phyloP scores from a whole-genome alignment of 306 rosid genomes.

The Gillenia trifoliata region DNA sequence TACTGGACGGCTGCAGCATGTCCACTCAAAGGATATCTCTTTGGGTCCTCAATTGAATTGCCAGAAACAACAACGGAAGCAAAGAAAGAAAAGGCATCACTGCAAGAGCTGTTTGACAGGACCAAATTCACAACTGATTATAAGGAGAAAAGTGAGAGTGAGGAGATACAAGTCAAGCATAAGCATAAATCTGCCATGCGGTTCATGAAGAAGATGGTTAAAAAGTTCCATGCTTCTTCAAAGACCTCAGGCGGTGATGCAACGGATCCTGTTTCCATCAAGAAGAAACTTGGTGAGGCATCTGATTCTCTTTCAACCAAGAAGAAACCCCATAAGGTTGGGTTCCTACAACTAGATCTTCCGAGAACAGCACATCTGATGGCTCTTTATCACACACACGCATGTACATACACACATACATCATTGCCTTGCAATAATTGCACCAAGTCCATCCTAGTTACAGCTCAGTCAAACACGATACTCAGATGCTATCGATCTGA shows the following conservation, averaged over 20 bases:
- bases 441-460: conserved; percentile 5
- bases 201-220: conserved; percentile 58
- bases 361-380: conserved; percentile 10
- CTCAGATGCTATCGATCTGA: conserved; percentile 2
- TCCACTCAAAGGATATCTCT: conserved; percentile 87
- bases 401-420: not conserved
- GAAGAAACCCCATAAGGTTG: conserved; percentile 73
- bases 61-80: conserved; percentile 41
- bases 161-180: conserved; percentile 36
- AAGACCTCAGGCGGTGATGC: conserved; percentile 30
- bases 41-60: conserved; percentile 63
- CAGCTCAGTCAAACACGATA: conserved; percentile 8
- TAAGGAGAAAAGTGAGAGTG: conserved; percentile 26
- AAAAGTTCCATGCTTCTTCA: conserved; percentile 43
- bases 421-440: not conserved
- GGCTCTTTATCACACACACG: conserved; percentile 2
- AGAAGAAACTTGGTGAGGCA: conserved; percentile 15
- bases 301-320: conserved; percentile 33
- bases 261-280: conserved; percentile 34
- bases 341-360: conserved; percentile 32
- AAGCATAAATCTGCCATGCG: conserved; percentile 45
- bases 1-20: conserved; percentile 47
- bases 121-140: conserved; percentile 43
- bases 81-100: conserved; percentile 59
- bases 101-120: conserved; percentile 58